These are phyloP conservation scores for Aspergillus quadricinctus DNA, from an alignment of 2,329 filamentous ascomycete species.

Conservation along the genomic window DNA sequence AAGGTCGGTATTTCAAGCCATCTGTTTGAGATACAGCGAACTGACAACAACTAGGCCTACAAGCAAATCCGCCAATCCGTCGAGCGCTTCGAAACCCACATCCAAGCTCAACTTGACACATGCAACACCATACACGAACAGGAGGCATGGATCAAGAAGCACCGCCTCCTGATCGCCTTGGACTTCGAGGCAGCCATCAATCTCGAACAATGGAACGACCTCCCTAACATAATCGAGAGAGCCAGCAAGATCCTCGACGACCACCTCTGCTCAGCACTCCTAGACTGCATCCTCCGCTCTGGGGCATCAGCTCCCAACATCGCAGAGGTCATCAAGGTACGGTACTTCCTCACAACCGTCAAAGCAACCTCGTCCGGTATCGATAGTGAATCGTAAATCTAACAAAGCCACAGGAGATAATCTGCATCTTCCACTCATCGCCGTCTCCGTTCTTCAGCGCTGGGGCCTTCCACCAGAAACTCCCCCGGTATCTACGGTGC, in stretches of 20 bases:
- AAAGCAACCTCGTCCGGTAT: not conserved
- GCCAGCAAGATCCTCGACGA: conserved; percentile 20
- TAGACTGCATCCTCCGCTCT: conserved; percentile 59
- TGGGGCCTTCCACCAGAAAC: conserved; percentile 40
- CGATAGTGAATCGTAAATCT: not conserved
- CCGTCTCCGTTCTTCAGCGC: conserved; percentile 42
- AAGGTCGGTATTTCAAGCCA: conserved; percentile 26
- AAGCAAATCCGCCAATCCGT: conserved; percentile 58
- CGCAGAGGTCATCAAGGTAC: conserved; percentile 41
- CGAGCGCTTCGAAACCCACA: conserved; percentile 50
- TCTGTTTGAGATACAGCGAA: not conserved
- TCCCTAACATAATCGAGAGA: conserved; percentile 56
- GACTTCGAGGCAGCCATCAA: conserved; percentile 72
- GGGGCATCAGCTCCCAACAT: conserved; percentile 38
- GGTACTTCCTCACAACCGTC: conserved; percentile 37
- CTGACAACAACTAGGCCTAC: conserved; percentile 46
- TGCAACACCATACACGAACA: conserved; percentile 43
- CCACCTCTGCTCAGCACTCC: conserved; percentile 60
- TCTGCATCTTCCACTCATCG: conserved; percentile 59
- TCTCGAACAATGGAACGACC: conserved; percentile 63
- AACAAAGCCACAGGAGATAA: conserved; percentile 57
- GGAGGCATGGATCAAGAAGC: conserved; percentile 57
- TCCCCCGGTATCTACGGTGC: conserved; percentile 75
- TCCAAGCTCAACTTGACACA: conserved; percentile 37
- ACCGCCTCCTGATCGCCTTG: conserved; percentile 65